Evolutionary conservation across 768 basidiomycete species (phyloP), one percentile per base, ranked within the genome.

Genomic region (Mycena crocata): DNA sequence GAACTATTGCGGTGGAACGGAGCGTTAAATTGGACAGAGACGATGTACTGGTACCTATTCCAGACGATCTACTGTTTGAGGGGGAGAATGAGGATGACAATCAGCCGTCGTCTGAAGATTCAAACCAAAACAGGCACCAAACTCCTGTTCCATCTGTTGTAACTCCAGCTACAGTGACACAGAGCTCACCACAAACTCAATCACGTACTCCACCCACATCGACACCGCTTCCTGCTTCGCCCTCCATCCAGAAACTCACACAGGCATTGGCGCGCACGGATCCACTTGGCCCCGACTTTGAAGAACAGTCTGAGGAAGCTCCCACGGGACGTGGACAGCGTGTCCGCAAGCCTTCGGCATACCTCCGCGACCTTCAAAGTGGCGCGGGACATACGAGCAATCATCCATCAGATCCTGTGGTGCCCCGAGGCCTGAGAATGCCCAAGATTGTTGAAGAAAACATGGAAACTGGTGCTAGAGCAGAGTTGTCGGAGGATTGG

Each of bases 1-100:
- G 59, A 7, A 54, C 50, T 0, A 70, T 81, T 23, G 72, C 71
- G 1, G 74, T 79, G 8, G 76, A 82, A 69, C 71, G 74, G 13
- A 79, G 78, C 39, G 68, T 80, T 39, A 68, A 69, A 28, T 71
- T 76, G 40, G 64, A 73, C 42, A 52, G 23, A 2, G 55, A 72
- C 40, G 58, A 69, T 21, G 58, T 59, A 23, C 55, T 58, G 42
- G 66, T 70, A 34, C 63, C 54, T 14, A 44, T 65, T 31, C 64
- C 56, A 58, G 64, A 1, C 49, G 64, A 65, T 2, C 48, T 57
- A 35, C 56, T 9, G 57, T 5, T 75, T 72, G 71, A 72, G 72
- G 71, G 71, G 72, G 72, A 73, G 71, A 50, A 68, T 44, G 62
- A 58, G 15, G 55, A 51, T 1, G 39, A 34, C 56, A 61, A 66